Evolutionary conservation across 148 eudicot species (phyloP).

Genomic region (Fagopyrum tataricum): DNA sequence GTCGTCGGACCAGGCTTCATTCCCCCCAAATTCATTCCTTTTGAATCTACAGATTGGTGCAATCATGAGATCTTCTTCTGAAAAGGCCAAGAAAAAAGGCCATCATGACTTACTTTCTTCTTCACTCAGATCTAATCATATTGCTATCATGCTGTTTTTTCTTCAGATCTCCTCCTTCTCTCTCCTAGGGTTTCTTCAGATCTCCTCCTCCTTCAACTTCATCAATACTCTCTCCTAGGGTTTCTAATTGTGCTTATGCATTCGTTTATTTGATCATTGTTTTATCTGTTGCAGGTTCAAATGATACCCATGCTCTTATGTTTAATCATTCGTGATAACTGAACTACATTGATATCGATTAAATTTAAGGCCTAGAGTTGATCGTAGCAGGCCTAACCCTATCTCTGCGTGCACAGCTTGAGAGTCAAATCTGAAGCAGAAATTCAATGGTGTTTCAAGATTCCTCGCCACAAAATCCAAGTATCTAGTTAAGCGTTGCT

Average conservation of each 20-base stretch:
- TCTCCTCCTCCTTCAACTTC: no score
- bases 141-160: slow-evolving; percentile 13
- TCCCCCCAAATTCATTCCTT: slow-evolving; percentile 42
- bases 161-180: slow-evolving; percentile 11
- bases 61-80: slow-evolving; percentile 31
- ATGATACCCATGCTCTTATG: no score
- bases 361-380: no score
- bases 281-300: background rate
- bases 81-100: background rate
- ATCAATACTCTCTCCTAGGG: no score
- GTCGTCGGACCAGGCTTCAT: slow-evolving; percentile 66
- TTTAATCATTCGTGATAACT: no score
- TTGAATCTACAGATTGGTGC: slow-evolving; percentile 43
- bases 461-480: slow-evolving; percentile 3
- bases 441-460: background rate
- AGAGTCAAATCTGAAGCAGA: slow-evolving; percentile 4
- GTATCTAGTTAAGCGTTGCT: background rate
- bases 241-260: no score
- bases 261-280: no score
- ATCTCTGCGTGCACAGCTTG: background rate
- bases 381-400: background rate
- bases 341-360: no score
- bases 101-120: background rate
- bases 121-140: slow-evolving; percentile 9
- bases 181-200: slow-evolving; percentile 13